Base-by-base conservation (phyloP, 2,329 filamentous ascomycete species). In the Fusarium phyllophilum region DNA sequence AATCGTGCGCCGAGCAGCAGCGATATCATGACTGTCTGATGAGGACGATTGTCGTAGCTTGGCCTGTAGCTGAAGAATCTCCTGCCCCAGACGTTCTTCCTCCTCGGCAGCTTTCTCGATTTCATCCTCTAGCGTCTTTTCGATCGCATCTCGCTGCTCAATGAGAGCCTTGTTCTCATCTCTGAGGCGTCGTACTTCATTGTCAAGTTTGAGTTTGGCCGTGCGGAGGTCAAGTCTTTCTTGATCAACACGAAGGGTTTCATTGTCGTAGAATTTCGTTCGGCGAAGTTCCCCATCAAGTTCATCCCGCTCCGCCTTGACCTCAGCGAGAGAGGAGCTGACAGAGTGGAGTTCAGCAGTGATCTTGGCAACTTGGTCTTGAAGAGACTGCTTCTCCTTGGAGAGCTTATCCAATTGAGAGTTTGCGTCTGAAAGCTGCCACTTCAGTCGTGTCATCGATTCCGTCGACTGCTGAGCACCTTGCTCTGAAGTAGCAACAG, bases 201-300 rank as follows among this genome's bases (percentile, higher is more conserved):
- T 87, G 72, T 94, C 92, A 24, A 93, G 86, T 77, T 90, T 92
- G 70, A 90, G 83, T 78, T 91, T 92, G n/a, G 89, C 83, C 34
- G 90, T 90, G 24, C 91, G 89, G 31, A 94, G 84, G 61, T 94
- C 91, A 51, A 92, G 83, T 72, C 91, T 90, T 77, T 94, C 92
- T 69, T 91, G 89, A 74, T 94, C 92, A 51, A 92, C 80, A 18
- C 87, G 88, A 74, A 89, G 87, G 2, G 87, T 89, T 66, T 91
- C 89, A 62, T 87, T 87, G 55, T 88, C 89, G 62, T 88, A 86
- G 44, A 89, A 85, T 69, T 84, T 85, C n/a, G 85, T 79, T 31
- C 86, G 85, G 49, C 86, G 85, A 26, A 94, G 83, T 76, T 92
- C 89, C 38, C 83, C 87, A 63, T 91, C 88, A 26, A 93, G 82